phyloP scores from a whole-genome alignment of 345 rosid species.

The Linum lewisii region DNA sequence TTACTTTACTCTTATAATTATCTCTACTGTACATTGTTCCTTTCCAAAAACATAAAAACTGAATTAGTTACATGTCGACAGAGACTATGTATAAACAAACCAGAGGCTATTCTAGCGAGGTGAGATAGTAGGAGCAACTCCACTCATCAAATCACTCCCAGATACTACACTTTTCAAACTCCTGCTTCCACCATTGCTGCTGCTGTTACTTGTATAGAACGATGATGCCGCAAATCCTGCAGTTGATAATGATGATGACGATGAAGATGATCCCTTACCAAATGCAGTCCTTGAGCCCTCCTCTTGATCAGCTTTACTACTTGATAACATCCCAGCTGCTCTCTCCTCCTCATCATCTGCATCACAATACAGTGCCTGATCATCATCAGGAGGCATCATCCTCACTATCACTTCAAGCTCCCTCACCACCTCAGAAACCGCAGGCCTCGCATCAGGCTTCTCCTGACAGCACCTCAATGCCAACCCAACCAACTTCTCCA shows the following conservation, averaged over 20 bases:
- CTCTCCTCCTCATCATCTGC: not conserved
- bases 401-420: slow-evolving; percentile 59
- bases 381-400: slow-evolving; percentile 36
- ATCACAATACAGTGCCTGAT: not conserved
- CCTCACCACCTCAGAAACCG: slow-evolving; percentile 59
- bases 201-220: slow-evolving; percentile 12
- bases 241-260: slow-evolving; percentile 27
- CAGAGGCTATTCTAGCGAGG: slow-evolving; percentile 31
- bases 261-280: too few relatives aligned
- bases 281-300: too few relatives aligned
- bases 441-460: slow-evolving; percentile 55
- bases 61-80: too few relatives aligned
- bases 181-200: slow-evolving; percentile 13
- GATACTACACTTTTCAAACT: slow-evolving; percentile 25
- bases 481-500: slow-evolving; percentile 43
- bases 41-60: too few relatives aligned
- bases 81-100: too few relatives aligned
- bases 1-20: too few relatives aligned
- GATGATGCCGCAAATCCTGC: not conserved
- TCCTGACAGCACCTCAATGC: slow-evolving; percentile 66
- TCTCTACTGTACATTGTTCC: too few relatives aligned
- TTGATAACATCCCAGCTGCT: not conserved
- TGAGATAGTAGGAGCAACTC: slow-evolving; percentile 35
- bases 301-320: not conserved
- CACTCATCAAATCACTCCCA: slow-evolving; percentile 67